A percentile compares a stretch with the other conserved stretches of the same genome.
Conservation (phyloP, 208 protist genomes). For the Willaertia magna region DNA sequence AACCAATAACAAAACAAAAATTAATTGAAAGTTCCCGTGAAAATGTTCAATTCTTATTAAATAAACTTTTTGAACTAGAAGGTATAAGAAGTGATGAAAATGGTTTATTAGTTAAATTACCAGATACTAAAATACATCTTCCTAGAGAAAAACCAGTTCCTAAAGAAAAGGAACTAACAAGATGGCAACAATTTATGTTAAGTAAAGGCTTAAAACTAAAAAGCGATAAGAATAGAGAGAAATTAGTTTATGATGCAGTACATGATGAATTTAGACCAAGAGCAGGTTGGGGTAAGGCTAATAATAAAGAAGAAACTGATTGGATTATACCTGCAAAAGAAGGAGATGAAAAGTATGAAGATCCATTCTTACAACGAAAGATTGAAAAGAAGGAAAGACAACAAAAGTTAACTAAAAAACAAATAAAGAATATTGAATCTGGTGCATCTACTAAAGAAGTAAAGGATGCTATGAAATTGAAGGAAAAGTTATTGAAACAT, state of each 20-base stretch:
- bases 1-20: neutral
- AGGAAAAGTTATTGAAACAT: neutral
- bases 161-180: neutral
- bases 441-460: neutral
- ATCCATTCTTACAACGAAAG: conserved; percentile 2
- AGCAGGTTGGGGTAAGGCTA: neutral
- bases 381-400: neutral
- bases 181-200: neutral
- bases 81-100: neutral
- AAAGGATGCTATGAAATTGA: neutral
- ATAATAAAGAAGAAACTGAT: neutral
- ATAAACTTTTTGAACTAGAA: neutral
- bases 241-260: neutral
- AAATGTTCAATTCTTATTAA: neutral
- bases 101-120: neutral
- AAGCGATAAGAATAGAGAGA: neutral
- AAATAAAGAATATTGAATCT: neutral
- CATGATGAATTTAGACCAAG: neutral
- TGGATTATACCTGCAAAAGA: neutral
- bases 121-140: neutral
- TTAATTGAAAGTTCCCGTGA: neutral
- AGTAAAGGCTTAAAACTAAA: neutral
- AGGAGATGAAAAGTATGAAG: neutral
- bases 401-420: neutral
- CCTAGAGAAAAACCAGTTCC: conserved; percentile 12